Evolutionary conservation across 164 flowering plant species (phyloP), one percentile per base, ranked within the genome.

Genomic region (Platanus orientalis): DNA sequence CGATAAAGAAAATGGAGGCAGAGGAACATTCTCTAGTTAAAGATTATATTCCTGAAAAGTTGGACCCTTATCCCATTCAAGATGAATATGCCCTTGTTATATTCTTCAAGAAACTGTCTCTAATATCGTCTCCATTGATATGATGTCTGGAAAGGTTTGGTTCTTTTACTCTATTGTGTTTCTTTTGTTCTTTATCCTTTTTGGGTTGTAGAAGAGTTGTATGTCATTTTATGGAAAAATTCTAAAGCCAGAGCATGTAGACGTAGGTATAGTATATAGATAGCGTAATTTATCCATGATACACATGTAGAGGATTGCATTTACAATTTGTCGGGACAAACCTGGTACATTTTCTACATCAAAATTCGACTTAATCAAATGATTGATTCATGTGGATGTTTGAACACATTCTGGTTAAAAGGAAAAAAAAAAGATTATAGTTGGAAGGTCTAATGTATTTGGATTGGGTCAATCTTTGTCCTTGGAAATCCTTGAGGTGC

Each of bases 31-130:
- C 94, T 21, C 72, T 78, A 3, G 88, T 77, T 17, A 92, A 89
- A 68, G 96, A 90, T 69, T 87, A 78, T 71, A 73, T 57, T 34
- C 86, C 83, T 0, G 97, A 85, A 67, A 82, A 81, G 54, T 78
- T 93, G 63, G 88, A 86, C 32, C 82, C 96, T 61, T 79, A 96
- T 28, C 98, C 97, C 7, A 55, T 77, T 67, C 80, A 80, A 76
- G 92, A 86, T 75, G 98, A 94, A 80, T 94, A 94, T 82, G 98
- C 98, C 17, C 98, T 97, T 4, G 98, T 94, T 29, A 81, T 89
- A 65, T 85, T 94, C 62, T 77, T 90, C 98, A 94, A 67, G 82
- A 89, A 73, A 91, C 97, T 17, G 96, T 94, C 13, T 80, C 98
- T 21, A 95, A 94, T 71, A 89, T 94, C 25, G 92, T 87, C 24